phyloP scores from a whole-genome alignment of 495 filamentous ascomycete species.

The Aspergillus avenaceus region DNA sequence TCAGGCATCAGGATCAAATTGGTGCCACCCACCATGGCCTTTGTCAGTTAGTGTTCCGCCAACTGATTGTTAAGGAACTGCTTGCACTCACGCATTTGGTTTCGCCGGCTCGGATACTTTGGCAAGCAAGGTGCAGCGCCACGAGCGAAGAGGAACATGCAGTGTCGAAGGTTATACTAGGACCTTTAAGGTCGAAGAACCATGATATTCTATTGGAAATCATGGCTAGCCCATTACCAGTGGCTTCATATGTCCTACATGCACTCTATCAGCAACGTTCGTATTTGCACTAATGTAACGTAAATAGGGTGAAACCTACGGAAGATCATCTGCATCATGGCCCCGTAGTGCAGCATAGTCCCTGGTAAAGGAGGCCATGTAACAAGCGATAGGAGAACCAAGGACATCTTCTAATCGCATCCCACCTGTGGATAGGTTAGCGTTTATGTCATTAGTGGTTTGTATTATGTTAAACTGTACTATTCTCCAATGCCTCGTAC shows the following conservation, averaged over 20 bases:
- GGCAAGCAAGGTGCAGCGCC: constrained; percentile 32
- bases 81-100: neutral
- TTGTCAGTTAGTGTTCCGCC: neutral
- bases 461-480: neutral
- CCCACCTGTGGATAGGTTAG: neutral
- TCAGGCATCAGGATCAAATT: neutral
- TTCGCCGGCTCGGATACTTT: neutral
- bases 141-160: constrained; percentile 51
- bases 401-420: neutral
- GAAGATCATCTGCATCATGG: neutral
- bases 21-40: neutral
- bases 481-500: constrained; percentile 6
- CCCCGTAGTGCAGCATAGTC: too few relatives aligned
- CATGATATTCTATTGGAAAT: constrained; percentile 41
- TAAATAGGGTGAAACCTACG: too few relatives aligned
- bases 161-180: constrained; percentile 44
- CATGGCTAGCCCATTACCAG: constrained; percentile 20
- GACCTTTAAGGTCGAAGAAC: constrained; percentile 39
- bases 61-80: neutral
- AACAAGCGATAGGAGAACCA: neutral
- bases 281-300: too few relatives aligned
- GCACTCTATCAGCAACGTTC: too few relatives aligned
- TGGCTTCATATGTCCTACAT: neutral
- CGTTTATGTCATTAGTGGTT: neutral
- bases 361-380: neutral